phyloP scores from a whole-genome alignment of 1,284 basidiomycete species.

The Termitomyces sp. region DNA sequence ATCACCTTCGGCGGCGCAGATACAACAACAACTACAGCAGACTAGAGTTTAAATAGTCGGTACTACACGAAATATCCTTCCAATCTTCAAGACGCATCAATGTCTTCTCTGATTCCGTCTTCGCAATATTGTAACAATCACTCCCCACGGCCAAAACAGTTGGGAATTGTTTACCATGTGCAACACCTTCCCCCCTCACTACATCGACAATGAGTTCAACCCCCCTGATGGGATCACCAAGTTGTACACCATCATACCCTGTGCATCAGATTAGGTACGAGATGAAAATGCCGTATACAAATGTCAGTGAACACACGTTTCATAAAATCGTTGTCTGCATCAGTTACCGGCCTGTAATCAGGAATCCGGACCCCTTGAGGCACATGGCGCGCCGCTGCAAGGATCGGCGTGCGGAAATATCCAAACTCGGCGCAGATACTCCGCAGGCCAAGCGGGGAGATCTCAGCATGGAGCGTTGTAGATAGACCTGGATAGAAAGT shows the following conservation, averaged over 20 bases:
- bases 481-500: constrained; percentile 26
- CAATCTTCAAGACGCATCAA: constrained; percentile 23
- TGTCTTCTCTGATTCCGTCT: constrained; percentile 15
- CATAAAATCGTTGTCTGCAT: constrained; percentile 23
- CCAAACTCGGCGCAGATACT: constrained; percentile 39
- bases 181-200: constrained; percentile 27
- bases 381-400: constrained; percentile 26
- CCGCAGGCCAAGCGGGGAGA: constrained; percentile 38
- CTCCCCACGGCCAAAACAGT: constrained; percentile 22
- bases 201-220: constrained; percentile 29
- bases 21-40: too few relatives aligned
- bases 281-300: not conserved
- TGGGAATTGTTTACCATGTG: constrained; percentile 26
- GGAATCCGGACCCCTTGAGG: constrained; percentile 29
- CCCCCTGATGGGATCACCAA: constrained; percentile 30
- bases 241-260: constrained; percentile 25
- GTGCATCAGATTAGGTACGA: not conserved
- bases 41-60: constrained; percentile 17
- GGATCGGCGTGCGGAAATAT: constrained; percentile 38
- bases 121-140: constrained; percentile 23
- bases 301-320: constrained; percentile 7
- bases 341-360: constrained; percentile 31
- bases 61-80: constrained; percentile 26
- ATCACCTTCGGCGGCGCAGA: too few relatives aligned
- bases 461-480: constrained; percentile 33